phyloP scores from a whole-genome alignment of 2,329 filamentous ascomycete species.

The Calonectria ilicicola region DNA sequence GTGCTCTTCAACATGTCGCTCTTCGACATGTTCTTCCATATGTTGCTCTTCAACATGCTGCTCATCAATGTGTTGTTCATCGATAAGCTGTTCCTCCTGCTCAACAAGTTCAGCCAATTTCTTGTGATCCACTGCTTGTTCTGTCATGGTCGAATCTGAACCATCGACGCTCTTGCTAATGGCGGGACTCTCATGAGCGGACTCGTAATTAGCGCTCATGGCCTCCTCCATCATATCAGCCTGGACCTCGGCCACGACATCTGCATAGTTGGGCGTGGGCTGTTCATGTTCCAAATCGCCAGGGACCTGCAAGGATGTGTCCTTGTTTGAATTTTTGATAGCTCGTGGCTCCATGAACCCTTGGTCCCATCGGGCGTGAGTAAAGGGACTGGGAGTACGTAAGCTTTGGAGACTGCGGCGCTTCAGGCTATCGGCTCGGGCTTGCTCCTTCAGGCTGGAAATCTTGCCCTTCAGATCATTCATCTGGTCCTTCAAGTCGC shows the following conservation, averaged over 20 bases:
- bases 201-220: slow-evolving; percentile 21
- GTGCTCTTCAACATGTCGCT: slow-evolving; percentile 7
- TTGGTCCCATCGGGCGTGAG: slow-evolving; percentile 66
- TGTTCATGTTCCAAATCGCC: slow-evolving; percentile 20
- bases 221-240: slow-evolving; percentile 23
- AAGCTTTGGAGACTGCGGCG: slow-evolving; percentile 82
- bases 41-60: neutral
- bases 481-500: slow-evolving; percentile 85
- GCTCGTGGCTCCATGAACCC: slow-evolving; percentile 39
- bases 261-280: slow-evolving; percentile 10
- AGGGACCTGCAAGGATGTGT: slow-evolving; percentile 32
- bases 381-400: slow-evolving; percentile 83
- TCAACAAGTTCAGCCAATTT: neutral
- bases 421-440: slow-evolving; percentile 82
- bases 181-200: slow-evolving; percentile 8
- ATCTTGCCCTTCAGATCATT: slow-evolving; percentile 88
- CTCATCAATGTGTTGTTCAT: slow-evolving; percentile 44
- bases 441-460: slow-evolving; percentile 81
- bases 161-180: neutral
- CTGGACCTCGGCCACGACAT: slow-evolving; percentile 11
- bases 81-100: neutral
- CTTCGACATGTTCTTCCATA: neutral
- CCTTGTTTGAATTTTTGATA: slow-evolving; percentile 33
- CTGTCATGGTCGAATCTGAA: slow-evolving; percentile 34
- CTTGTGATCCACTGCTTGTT: slow-evolving; percentile 34